Evolutionary conservation across 163 green algal species (phyloP).

Genomic region (Volvox carteri): DNA sequence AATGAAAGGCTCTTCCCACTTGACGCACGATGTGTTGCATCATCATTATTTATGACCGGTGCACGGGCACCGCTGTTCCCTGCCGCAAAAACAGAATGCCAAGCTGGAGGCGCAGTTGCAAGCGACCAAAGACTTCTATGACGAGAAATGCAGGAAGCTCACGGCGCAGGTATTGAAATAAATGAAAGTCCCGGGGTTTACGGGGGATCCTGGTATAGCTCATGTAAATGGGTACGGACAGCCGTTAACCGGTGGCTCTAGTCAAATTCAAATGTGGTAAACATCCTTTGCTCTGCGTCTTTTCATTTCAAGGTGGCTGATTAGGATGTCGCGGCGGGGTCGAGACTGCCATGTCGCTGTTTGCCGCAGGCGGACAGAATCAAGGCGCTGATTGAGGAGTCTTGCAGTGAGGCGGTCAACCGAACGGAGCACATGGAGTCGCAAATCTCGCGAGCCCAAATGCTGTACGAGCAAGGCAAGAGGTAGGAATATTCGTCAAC

Average conservation of each 20-base stretch:
- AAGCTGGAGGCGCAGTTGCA: conserved; percentile 73
- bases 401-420: conserved; percentile 58
- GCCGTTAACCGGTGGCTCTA: background rate
- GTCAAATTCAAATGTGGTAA: background rate
- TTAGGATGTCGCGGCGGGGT: too few relatives aligned
- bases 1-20: background rate
- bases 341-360: too few relatives aligned
- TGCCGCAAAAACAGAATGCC: conserved; percentile 48
- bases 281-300: background rate
- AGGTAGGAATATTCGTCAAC: conserved; percentile 41
- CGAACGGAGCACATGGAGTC: conserved; percentile 65
- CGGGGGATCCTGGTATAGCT: background rate
- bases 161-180: conserved; percentile 56
- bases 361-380: conserved; percentile 43
- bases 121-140: conserved; percentile 64
- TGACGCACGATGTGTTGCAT: too few relatives aligned
- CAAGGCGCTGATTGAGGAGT: conserved; percentile 61
- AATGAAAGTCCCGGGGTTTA: background rate
- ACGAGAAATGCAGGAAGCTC: conserved; percentile 75
- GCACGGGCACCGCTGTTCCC: too few relatives aligned
- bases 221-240: background rate
- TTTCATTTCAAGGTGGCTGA: too few relatives aligned
- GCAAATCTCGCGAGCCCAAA: conserved; percentile 45
- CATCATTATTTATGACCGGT: background rate
- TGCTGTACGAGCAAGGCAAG: conserved; percentile 69